Evolutionary conservation across 1,139 yeast genomes (phyloP), one percentile per base, ranked within the genome.

Genomic region (Diutina pseudorugosa): DNA sequence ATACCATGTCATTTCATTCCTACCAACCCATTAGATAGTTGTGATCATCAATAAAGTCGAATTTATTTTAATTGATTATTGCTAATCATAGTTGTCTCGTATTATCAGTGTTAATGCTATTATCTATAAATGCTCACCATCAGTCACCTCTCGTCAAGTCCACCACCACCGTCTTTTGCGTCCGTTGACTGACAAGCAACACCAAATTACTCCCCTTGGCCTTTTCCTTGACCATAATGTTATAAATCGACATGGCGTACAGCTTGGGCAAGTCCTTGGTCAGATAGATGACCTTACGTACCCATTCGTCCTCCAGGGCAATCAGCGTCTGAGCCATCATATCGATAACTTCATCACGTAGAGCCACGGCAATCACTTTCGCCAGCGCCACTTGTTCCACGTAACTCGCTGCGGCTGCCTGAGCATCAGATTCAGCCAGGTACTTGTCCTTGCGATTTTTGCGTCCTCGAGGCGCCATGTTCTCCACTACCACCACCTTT

Each of bases 241-340:
- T 79, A 64, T 85, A 86, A 11, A 89, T 84, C 55, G 81, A 84
- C 36, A 78, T 68, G 1, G 91, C 83, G 68, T 85, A 90, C 55
- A 90, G 86, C 63, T 88, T 76, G 19, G 95, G 94, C 2, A 86
- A 76, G 27, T 71, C 66, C 55, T 72, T 72, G 52, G 68, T 68
- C 6, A 67, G 62, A 44, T 90, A 89, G 11, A 90, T 86, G 2
- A 90, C 90, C 59, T 87, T 85, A 59, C 95, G 73, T 50, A 82
- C 70, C 96, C 97, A 91, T 73, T 90, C 96, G 12, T 45, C 49
- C 56, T 91, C 97, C 19, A 51, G 57, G 44, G 82, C 83, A 57
- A 82, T 89, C 0, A 95, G 83, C 0, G 95, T 84, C 1, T 84
- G 77, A 36, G 84, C 73, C 48, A 91, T 87, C 75, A 89, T 87